A percentile compares a stretch with the other conserved stretches of the same genome.
phyloP scores from a whole-genome alignment of 169 alveolate genomes.

The Amoebophrya sp. region DNA sequence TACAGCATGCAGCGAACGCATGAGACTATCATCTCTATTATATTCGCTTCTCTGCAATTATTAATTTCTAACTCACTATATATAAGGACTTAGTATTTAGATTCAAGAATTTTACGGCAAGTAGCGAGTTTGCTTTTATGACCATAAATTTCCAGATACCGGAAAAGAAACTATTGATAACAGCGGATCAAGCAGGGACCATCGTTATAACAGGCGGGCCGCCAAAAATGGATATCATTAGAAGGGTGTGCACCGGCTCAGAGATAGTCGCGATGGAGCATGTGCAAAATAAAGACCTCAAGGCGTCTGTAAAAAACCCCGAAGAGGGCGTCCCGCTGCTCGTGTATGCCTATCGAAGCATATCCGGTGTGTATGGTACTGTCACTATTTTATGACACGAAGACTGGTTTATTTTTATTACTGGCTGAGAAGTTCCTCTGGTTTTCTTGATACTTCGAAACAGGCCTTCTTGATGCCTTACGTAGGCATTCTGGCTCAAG shows the following conservation, averaged over 20 bases:
- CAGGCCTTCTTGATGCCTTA: too few species aligned
- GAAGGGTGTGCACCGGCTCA: background rate
- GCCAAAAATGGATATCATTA: background rate
- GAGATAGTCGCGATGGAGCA: background rate
- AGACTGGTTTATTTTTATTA: too few species aligned
- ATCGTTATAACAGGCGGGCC: background rate
- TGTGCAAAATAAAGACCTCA: background rate
- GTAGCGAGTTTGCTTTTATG: background rate
- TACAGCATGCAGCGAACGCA: too few species aligned
- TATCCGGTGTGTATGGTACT: conserved; percentile 1
- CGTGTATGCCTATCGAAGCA: background rate
- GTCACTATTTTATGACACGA: too few species aligned
- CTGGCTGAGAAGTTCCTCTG: too few species aligned
- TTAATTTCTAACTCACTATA: too few species aligned
- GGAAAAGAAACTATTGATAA: background rate
- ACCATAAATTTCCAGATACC: background rate
- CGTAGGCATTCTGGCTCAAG: too few species aligned
- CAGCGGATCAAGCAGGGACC: background rate
- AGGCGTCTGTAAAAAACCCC: background rate
- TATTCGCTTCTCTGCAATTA: too few species aligned
- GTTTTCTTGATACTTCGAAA: too few species aligned
- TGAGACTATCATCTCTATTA: too few species aligned
- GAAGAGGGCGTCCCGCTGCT: background rate
- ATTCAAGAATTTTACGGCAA: too few species aligned
- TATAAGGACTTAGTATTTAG: too few species aligned